Conservation (phyloP, 768 basidiomycete genomes). For the Hygrophorus russula region DNA sequence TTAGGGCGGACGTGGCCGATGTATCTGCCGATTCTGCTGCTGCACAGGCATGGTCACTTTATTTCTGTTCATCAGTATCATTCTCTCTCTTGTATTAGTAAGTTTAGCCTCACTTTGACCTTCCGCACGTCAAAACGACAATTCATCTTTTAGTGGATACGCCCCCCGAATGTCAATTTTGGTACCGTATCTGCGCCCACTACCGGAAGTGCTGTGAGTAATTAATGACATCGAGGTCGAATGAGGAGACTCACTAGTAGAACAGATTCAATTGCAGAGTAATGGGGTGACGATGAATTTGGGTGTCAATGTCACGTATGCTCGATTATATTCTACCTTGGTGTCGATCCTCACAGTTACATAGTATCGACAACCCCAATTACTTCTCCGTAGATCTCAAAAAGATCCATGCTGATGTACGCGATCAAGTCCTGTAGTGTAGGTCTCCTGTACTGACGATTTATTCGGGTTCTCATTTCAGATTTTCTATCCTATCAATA, state of each 20-base stretch:
- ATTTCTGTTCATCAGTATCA: slow-evolving; percentile 54
- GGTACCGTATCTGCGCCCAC: slow-evolving; percentile 33
- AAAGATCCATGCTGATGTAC: slow-evolving; percentile 51
- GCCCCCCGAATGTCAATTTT: slow-evolving; percentile 58
- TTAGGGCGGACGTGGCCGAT: slow-evolving; percentile 50
- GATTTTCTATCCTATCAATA: slow-evolving; percentile 70
- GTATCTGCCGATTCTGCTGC: slow-evolving; percentile 61
- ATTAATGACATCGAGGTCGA: not conserved
- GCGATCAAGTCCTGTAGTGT: slow-evolving; percentile 2
- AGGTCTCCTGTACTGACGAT: not conserved
- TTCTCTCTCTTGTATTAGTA: slow-evolving; percentile 60
- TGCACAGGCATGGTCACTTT: slow-evolving; percentile 60
- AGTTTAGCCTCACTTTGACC: slow-evolving; percentile 13
- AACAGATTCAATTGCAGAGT: slow-evolving; percentile 25
- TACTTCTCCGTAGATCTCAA: slow-evolving; percentile 62
- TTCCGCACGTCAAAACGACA: not conserved
- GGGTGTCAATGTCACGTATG: slow-evolving; percentile 57
- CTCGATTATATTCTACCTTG: slow-evolving; percentile 4
- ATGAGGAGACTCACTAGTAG: not conserved
- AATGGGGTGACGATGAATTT: slow-evolving; percentile 48
- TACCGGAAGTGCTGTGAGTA: slow-evolving; percentile 34
- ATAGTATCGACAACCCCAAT: slow-evolving; percentile 73
- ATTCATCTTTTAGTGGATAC: slow-evolving; percentile 48
- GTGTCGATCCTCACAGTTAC: slow-evolving; percentile 4
- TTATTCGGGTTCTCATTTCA: slow-evolving; percentile 19